phyloP scores from a whole-genome alignment of 108 stramenopile species.

The Asterionellopsis glacialis region DNA sequence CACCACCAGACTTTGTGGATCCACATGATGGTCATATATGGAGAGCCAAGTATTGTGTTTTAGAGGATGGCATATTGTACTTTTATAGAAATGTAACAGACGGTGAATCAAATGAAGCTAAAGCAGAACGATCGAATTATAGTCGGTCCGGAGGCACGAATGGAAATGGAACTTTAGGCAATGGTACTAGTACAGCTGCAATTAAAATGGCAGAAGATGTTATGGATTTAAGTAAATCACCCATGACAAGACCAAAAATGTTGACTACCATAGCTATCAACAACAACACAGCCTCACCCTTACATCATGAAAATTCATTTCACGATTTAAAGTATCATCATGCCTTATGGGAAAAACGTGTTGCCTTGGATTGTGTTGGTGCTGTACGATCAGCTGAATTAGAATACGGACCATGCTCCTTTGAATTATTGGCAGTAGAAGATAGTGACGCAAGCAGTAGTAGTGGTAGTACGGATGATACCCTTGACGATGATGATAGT shows the following conservation, averaged over 20 bases:
- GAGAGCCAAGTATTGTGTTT: conserved; percentile 72
- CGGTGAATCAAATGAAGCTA: conserved; percentile 59
- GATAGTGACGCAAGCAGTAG: conserved; percentile 17
- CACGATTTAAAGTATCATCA: conserved; percentile 11
- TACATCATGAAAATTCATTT: conserved; percentile 7
- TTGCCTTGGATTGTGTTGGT: conserved; percentile 57
- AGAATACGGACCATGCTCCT: conserved; percentile 56
- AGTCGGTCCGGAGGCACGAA: neutral
- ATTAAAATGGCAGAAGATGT: conserved; percentile 7
- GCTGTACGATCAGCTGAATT: conserved; percentile 66
- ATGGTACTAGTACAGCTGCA: neutral
- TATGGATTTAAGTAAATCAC: conserved; percentile 38
- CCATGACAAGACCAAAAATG: conserved; percentile 34
- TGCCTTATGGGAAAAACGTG: conserved; percentile 67
- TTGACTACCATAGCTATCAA: neutral
- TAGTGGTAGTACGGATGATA: conserved; percentile 12
- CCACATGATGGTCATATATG: conserved; percentile 68
- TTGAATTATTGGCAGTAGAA: conserved; percentile 55
- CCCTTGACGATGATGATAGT: conserved; percentile 5
- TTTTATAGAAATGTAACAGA: conserved; percentile 67
- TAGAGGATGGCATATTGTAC: conserved; percentile 70
- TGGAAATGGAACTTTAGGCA: neutral
- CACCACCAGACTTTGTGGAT: conserved; percentile 48
- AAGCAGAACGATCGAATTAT: conserved; percentile 41
- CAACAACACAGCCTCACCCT: neutral